Evolutionary conservation across 129 eudicot genomes (phyloP), one percentile per base, ranked within the genome.

Genomic region (Artemisia argyi): DNA sequence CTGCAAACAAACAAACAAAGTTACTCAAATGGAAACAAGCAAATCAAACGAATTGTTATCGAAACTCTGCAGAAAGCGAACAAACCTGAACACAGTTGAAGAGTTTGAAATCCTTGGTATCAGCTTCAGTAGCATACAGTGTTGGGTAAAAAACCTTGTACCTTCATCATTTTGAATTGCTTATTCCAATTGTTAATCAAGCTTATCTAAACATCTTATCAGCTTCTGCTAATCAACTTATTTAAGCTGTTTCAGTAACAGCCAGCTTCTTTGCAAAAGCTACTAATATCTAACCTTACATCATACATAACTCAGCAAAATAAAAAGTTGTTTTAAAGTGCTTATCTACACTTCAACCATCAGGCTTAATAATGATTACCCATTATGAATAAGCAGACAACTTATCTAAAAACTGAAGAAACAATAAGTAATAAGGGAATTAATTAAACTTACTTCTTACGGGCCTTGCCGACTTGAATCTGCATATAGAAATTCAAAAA

Each of bases 81-180:
- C 26, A 66, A 61, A 93, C 98, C 98, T 93, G 97, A 44, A 93
- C 72, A 74, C 98, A 93, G 61, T 94, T 94, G 71, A 85, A 94
- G 88, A 88, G 71, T 87, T 90, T 90, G 44, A 87, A 93, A 77
- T 94, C 91, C 91, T 94, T 84, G 81, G 83, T 85, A 59, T 94
- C 99, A 13, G 97, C 83, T 84, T 94, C 99, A 12, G 72, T 75
- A 39, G 99, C 97, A 75, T 94, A 94, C 55, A 94, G 80, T 7
- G 85, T 74, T 6, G 99, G 97, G 56, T 87, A 88, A 15, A 48
- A 68, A 54, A 94, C 96, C 18, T 86, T 82, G 72, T 94, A 94
- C 96, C 97, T 94, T 11, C 47, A 76, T 57, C 61, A 47, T 35
- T 35, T 35, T 35, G 8, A 1, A 35, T 35, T 35, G 1, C 7